Percentiles rank a stretch among this genome's conserved stretches.
Evolutionary conservation across 352 stramenopile genomes (phyloP).

Genomic region (Phytophthora tubulina): DNA sequence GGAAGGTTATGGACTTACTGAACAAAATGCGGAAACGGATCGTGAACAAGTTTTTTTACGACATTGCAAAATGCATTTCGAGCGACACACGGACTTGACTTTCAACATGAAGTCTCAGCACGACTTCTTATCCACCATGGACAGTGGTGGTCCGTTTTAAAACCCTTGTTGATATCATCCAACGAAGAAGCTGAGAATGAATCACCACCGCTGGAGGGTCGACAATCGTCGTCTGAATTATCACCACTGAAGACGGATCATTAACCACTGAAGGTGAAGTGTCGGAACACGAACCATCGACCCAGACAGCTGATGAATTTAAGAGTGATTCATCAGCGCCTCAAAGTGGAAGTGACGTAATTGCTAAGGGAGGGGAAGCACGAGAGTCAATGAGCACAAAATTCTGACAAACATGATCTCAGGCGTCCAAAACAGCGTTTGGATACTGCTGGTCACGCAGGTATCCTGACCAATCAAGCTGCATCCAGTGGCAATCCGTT

Average conservation of each 20-base stretch:
- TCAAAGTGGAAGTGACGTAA: too few relatives aligned
- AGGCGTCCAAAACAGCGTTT: neutral
- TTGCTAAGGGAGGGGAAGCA: neutral
- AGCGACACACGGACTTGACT: neutral
- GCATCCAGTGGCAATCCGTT: neutral
- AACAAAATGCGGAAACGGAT: constrained; percentile 7
- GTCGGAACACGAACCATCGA: neutral
- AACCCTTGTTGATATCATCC: neutral
- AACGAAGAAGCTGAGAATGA: neutral
- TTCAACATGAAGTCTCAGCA: constrained; percentile 4
- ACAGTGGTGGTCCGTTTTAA: neutral
- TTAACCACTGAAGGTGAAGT: neutral
- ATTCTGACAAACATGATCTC: too few relatives aligned
- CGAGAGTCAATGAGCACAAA: too few relatives aligned
- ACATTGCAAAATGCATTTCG: constrained; percentile 2
- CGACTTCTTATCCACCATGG: constrained; percentile 8
- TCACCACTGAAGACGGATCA: neutral
- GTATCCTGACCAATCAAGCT: too few relatives aligned
- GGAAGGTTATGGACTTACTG: neutral
- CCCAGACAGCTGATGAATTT: neutral
- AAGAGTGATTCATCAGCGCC: too few relatives aligned
- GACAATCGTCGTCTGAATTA: neutral
- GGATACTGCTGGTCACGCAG: neutral
- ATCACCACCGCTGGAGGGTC: neutral
- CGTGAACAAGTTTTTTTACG: neutral